Conservation (phyloP, 331 rosid species). For the Malus hybrid region DNA sequence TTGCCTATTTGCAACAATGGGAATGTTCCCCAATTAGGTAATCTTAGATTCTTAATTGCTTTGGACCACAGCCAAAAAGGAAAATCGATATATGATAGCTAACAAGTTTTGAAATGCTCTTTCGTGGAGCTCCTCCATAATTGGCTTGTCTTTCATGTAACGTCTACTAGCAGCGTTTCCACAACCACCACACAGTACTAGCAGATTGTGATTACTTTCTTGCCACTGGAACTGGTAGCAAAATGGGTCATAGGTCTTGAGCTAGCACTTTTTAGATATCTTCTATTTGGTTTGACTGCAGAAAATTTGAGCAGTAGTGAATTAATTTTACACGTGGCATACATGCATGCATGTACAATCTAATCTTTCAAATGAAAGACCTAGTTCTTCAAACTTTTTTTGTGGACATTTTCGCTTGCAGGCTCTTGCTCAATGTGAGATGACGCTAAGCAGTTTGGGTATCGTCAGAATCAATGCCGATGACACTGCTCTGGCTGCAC, state of each 20-base stretch:
- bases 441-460: constrained; percentile 43
- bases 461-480: constrained; percentile 43
- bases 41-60: background rate
- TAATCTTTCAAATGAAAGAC: background rate
- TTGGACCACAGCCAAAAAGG: background rate
- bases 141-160: background rate
- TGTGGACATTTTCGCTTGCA: constrained; percentile 31
- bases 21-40: background rate
- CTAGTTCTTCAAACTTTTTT: constrained; percentile 4
- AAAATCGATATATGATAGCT: background rate
- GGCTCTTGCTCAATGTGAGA: constrained; percentile 85
- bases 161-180: background rate
- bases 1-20: background rate
- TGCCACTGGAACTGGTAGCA: background rate
- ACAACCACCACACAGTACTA: background rate
- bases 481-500: constrained; percentile 82
- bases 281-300: constrained; percentile 6
- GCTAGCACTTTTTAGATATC: background rate
- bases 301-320: constrained; percentile 10
- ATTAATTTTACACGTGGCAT: background rate
- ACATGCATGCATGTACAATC: background rate
- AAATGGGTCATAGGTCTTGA: background rate
- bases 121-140: background rate
- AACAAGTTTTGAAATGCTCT: background rate
- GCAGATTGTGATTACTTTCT: background rate